Conservation (phyloP, 345 rosid species). For the Pseudoturritis turrita region DNA sequence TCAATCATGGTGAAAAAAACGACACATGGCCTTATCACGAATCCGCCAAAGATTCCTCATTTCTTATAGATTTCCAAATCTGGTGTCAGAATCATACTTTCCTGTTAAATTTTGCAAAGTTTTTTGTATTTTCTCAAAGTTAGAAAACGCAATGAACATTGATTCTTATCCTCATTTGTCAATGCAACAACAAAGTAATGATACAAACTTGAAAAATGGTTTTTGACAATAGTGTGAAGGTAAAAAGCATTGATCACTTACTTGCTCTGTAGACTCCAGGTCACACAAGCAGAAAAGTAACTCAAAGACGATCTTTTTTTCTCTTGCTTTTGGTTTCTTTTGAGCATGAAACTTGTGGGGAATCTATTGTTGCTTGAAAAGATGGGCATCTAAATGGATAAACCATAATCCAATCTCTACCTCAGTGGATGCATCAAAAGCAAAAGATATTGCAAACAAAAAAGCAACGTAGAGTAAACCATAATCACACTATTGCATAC, state of each 20-base stretch:
- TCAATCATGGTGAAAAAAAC: slow-evolving; percentile 17
- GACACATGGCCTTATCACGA: slow-evolving; percentile 34
- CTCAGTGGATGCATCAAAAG: slow-evolving; percentile 29
- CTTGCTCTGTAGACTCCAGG: slow-evolving; percentile 30
- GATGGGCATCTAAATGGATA: slow-evolving; percentile 35
- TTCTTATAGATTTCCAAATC: slow-evolving; percentile 24
- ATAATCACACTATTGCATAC: slow-evolving; percentile 10
- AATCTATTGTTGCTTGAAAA: slow-evolving; percentile 31
- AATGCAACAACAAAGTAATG: slow-evolving; percentile 11
- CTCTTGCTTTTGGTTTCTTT: slow-evolving; percentile 25
- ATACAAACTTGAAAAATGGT: background rate
- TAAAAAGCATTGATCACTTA: slow-evolving; percentile 13
- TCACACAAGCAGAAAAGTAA: slow-evolving; percentile 5
- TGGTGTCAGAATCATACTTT: slow-evolving; percentile 21
- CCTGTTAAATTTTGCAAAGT: background rate
- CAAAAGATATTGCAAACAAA: slow-evolving; percentile 13
- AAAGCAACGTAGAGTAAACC: slow-evolving; percentile 2
- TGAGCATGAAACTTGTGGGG: slow-evolving; percentile 30
- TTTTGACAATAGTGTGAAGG: slow-evolving; percentile 7
- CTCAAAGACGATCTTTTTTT: slow-evolving; percentile 4
- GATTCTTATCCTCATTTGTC: slow-evolving; percentile 3
- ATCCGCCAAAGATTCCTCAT: slow-evolving; percentile 18
- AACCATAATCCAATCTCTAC: slow-evolving; percentile 27
- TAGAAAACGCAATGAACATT: background rate
- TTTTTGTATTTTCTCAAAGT: background rate